Evolutionary conservation across 2,329 filamentous ascomycete genomes (phyloP).

Genomic region (Colletotrichum sp.): DNA sequence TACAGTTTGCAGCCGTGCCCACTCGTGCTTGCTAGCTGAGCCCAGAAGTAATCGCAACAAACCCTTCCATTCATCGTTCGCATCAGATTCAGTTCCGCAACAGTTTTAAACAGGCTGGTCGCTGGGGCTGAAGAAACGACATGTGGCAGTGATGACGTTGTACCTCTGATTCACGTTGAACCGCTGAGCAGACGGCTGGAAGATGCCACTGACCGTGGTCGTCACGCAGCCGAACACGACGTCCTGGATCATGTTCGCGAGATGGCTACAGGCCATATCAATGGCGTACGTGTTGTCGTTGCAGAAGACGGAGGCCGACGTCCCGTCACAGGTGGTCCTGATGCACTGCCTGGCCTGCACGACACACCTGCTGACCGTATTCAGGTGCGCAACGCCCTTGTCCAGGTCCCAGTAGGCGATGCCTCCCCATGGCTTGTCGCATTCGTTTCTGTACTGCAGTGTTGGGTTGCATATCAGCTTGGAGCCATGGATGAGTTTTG

Average conservation of each 20-base stretch:
- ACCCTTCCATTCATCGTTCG: neutral
- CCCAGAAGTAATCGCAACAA: rapidly evolving
- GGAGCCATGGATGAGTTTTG: rapidly evolving
- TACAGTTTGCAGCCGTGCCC: neutral
- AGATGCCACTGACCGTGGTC: neutral
- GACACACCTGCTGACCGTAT: neutral
- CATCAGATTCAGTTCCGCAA: neutral
- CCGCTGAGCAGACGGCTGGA: neutral
- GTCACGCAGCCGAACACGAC: neutral
- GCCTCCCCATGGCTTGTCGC: neutral
- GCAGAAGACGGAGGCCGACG: neutral
- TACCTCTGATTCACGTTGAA: neutral
- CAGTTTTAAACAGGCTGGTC: neutral
- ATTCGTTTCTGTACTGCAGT: neutral
- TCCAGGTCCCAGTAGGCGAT: neutral
- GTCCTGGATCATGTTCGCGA: neutral
- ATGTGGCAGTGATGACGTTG: neutral
- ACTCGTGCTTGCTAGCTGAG: neutral
- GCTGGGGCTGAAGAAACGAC: neutral
- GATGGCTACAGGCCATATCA: neutral
- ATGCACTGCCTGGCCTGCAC: neutral
- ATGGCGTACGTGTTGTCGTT: neutral
- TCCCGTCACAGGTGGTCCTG: neutral
- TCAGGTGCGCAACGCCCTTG: neutral
- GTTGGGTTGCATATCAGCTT: rapidly evolving